These are phyloP conservation scores for Fusarium proliferatum DNA, from an alignment of 2,329 filamentous ascomycete species.

Conservation along the genomic window DNA sequence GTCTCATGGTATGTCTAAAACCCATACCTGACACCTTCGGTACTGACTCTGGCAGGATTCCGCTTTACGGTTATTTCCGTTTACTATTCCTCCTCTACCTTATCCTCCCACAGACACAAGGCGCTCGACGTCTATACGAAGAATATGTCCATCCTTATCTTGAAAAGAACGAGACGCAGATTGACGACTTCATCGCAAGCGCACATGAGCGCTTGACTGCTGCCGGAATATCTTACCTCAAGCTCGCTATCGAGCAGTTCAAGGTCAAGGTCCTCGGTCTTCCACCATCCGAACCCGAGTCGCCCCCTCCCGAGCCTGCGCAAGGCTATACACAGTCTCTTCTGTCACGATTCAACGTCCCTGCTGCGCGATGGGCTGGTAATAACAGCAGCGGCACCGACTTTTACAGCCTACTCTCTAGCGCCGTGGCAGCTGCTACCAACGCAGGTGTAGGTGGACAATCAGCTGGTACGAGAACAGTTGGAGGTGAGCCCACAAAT, in stretches of 20 bases:
- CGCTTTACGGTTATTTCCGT: slow-evolving; percentile 93
- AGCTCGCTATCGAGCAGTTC: slow-evolving; percentile 75
- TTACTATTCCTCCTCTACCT: slow-evolving; percentile 91
- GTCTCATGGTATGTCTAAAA: slow-evolving; percentile 70
- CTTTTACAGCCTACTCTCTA: slow-evolving; percentile 81
- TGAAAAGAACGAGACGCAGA: slow-evolving; percentile 83
- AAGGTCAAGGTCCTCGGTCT: slow-evolving; percentile 84
- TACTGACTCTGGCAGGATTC: slow-evolving; percentile 67
- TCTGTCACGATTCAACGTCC: slow-evolving; percentile 87
- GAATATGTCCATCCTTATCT: slow-evolving; percentile 89
- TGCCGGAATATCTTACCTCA: slow-evolving; percentile 80
- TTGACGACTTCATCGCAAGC: slow-evolving; percentile 88
- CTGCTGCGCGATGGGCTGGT: slow-evolving; percentile 70
- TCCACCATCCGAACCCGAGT: slow-evolving; percentile 62
- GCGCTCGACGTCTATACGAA: slow-evolving; percentile 87
- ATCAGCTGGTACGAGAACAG: slow-evolving; percentile 49
- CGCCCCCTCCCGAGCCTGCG: slow-evolving; percentile 55
- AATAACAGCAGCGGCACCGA: slow-evolving; percentile 66
- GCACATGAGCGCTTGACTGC: slow-evolving; percentile 82
- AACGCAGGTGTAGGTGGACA: slow-evolving; percentile 54
- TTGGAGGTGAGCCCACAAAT: slow-evolving; percentile 39
- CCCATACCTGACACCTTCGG: background rate
- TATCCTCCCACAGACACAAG: slow-evolving; percentile 96
- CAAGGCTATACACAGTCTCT: slow-evolving; percentile 81
- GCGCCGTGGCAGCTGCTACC: slow-evolving; percentile 74